Evolutionary conservation across 2,329 filamentous ascomycete genomes (phyloP).

Genomic region (Cladobotryum protrusum): DNA sequence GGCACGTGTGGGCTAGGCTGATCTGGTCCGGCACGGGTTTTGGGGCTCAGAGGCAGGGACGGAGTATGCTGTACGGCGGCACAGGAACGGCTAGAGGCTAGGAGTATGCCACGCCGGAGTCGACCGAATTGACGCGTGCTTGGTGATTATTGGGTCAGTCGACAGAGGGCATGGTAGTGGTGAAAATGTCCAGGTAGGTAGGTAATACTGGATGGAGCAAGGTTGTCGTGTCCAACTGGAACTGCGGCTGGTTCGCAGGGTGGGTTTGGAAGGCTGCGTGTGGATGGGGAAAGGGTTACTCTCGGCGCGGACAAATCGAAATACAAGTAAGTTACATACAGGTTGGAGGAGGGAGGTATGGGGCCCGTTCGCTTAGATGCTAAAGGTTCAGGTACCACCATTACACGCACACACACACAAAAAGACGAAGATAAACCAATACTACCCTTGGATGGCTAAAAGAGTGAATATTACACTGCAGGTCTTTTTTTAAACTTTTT

Average conservation of each 20-base stretch:
- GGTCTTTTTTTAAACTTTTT: too few species aligned
- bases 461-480: too few species aligned
- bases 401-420: too few species aligned
- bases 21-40: conserved; percentile 11
- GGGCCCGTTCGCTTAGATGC: too few species aligned
- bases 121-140: not conserved
- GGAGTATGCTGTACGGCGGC: conserved; percentile 7
- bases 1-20: conserved; percentile 10
- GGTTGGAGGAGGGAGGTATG: too few species aligned
- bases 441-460: too few species aligned
- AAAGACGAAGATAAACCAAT: too few species aligned
- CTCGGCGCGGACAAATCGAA: too few species aligned
- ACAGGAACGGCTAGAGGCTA: not conserved
- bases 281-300: not conserved
- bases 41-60: conserved; percentile 12
- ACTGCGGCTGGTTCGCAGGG: not conserved
- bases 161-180: not conserved
- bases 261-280: not conserved
- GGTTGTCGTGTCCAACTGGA: too few species aligned
- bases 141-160: not conserved
- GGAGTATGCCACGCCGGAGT: not conserved
- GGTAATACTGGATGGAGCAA: too few species aligned
- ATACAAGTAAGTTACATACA: not conserved
- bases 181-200: too few species aligned
- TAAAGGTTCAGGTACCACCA: too few species aligned